Conservation (phyloP, 495 filamentous ascomycete genomes). For the Apodospora peruviana region DNA sequence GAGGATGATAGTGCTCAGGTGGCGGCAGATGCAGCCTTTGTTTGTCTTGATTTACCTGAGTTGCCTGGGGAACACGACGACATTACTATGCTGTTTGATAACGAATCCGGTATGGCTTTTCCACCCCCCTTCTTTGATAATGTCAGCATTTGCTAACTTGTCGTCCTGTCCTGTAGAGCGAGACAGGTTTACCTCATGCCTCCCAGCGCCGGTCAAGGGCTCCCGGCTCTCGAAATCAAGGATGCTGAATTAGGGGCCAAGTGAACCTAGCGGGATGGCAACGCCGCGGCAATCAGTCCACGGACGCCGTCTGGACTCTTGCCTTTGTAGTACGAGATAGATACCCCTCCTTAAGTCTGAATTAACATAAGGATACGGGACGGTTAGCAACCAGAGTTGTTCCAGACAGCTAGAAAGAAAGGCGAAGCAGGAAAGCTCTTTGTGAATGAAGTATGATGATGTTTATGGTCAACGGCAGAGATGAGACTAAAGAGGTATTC, state of each 20-base stretch:
- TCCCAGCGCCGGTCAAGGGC: conserved; percentile 44
- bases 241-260: conserved; percentile 4
- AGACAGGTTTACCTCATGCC: conserved; percentile 35
- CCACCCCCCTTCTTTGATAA: not conserved
- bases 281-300: too few relatives aligned
- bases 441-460: too few relatives aligned
- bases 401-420: too few relatives aligned
- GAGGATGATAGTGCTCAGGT: conserved; percentile 32
- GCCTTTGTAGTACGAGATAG: too few relatives aligned
- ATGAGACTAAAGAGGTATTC: too few relatives aligned
- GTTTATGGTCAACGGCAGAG: too few relatives aligned
- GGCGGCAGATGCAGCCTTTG: conserved; percentile 53
- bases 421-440: too few relatives aligned
- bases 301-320: too few relatives aligned
- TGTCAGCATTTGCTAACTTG: not conserved
- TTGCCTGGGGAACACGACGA: conserved; percentile 90
- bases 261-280: too few relatives aligned
- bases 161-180: conserved; percentile 27
- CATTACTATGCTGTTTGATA: conserved; percentile 77
- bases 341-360: too few relatives aligned
- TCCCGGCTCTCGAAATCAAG: conserved; percentile 27
- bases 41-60: conserved; percentile 79
- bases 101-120: conserved; percentile 59
- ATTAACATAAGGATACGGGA: too few relatives aligned
- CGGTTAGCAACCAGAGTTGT: too few relatives aligned